Percentiles rank a stretch among this genome's conserved stretches.
These are phyloP conservation scores for Aspergillus sclerotioniger DNA, from an alignment of 495 filamentous ascomycete genomes.

Conservation along the genomic window DNA sequence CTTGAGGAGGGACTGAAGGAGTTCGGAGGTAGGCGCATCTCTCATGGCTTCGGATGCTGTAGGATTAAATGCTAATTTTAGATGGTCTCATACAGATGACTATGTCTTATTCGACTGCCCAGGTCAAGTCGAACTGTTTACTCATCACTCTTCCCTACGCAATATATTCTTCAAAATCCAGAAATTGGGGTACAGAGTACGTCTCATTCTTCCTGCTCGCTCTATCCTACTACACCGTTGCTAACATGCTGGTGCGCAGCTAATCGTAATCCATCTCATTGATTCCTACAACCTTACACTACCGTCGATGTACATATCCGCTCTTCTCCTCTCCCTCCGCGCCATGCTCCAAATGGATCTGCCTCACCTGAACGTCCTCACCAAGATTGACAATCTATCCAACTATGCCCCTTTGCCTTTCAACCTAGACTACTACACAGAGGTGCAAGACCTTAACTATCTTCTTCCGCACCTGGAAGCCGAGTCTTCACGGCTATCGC, in stretches of 20 bases:
- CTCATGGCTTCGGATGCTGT: conserved; percentile 12
- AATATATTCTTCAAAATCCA: conserved; percentile 88
- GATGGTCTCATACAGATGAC: conserved; percentile 58
- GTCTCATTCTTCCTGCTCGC: conserved; percentile 22
- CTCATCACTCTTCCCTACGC: conserved; percentile 83
- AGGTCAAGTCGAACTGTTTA: conserved; percentile 95
- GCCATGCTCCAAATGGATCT: conserved; percentile 98
- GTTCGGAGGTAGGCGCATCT: conserved; percentile 52
- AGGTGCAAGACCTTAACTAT: conserved; percentile 89
- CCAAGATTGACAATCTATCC: conserved; percentile 90
- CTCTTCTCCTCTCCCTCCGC: conserved; percentile 84
- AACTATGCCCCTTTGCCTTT: conserved; percentile 82
- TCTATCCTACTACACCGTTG: background rate
- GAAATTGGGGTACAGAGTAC: conserved; percentile 88
- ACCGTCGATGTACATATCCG: conserved; percentile 91
- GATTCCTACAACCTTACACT: conserved; percentile 89
- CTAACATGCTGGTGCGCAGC: conserved; percentile 48
- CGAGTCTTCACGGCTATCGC: conserved; percentile 54
- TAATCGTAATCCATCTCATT: conserved; percentile 85
- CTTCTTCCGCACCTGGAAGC: conserved; percentile 74
- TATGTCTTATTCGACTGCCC: conserved; percentile 96
- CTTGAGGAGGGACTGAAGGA: conserved; percentile 73
- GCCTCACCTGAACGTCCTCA: conserved; percentile 90
- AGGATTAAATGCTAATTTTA: conserved; percentile 8
- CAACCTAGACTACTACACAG: conserved; percentile 94